These are phyloP conservation scores for Trichoderma breve DNA, from an alignment of 2,329 filamentous ascomycete genomes.

Conservation along the genomic window DNA sequence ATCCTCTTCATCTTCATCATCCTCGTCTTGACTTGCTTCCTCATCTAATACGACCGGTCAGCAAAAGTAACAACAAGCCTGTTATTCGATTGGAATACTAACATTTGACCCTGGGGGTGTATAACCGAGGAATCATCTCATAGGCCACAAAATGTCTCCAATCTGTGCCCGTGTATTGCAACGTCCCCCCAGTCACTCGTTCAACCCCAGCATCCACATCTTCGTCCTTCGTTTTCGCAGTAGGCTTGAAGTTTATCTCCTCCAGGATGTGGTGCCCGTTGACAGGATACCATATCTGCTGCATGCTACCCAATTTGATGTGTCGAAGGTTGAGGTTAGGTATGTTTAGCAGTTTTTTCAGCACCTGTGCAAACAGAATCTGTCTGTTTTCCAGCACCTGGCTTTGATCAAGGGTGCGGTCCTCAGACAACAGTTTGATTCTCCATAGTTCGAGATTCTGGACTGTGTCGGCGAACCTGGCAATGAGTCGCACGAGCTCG, in stretches of 20 bases:
- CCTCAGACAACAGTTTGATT: constrained; percentile 30
- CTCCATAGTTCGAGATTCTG: constrained; percentile 46
- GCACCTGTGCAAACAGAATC: constrained; percentile 42
- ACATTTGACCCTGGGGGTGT: neutral
- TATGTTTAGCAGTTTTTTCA: constrained; percentile 34
- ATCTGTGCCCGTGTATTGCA: constrained; percentile 36
- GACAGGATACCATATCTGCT: neutral
- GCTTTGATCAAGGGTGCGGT: neutral
- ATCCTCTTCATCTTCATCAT: neutral
- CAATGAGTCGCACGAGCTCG: constrained; percentile 36
- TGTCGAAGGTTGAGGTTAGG: constrained; percentile 33
- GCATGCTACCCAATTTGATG: constrained; percentile 6
- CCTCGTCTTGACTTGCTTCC: neutral
- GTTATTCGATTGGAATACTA: neutral
- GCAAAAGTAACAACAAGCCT: neutral
- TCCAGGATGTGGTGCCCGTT: too few relatives aligned
- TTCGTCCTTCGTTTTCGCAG: neutral
- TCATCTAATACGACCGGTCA: neutral
- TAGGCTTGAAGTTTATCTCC: neutral
- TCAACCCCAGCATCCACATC: neutral
- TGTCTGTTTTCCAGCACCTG: constrained; percentile 19
- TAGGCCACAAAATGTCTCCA: constrained; percentile 35
- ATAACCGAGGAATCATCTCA: constrained; percentile 27
- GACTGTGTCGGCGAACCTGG: constrained; percentile 46
- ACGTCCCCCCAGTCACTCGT: neutral